These are phyloP conservation scores for Kalmusia sp. DNA, from an alignment of 2,329 filamentous ascomycete species.

Conservation along the genomic window DNA sequence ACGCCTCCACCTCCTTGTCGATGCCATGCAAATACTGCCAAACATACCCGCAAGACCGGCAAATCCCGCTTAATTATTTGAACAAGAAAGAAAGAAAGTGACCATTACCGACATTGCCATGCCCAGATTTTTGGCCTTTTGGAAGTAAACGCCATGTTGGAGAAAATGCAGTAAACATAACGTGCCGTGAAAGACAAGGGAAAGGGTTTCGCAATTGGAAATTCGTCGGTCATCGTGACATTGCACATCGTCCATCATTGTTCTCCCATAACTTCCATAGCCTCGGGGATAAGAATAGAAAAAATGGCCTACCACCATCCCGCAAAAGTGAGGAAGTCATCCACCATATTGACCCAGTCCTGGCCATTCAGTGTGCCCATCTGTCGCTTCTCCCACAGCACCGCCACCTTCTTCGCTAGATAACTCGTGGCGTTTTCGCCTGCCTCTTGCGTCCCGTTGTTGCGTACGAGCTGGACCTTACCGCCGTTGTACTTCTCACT, in stretches of 20 bases:
- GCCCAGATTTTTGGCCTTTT: too few species aligned
- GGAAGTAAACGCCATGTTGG: too few species aligned
- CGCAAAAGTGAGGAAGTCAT: constrained; percentile 42
- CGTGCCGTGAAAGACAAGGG: too few species aligned
- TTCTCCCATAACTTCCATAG: background rate
- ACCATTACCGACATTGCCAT: too few species aligned
- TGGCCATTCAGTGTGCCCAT: constrained; percentile 38
- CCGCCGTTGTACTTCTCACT: constrained; percentile 45
- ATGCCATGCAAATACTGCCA: too few species aligned
- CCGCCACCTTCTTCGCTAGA: constrained; percentile 31
- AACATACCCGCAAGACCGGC: too few species aligned
- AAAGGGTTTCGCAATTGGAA: too few species aligned
- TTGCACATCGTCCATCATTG: background rate
- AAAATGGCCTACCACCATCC: constrained; percentile 31
- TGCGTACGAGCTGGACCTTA: constrained; percentile 38
- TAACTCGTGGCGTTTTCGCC: constrained; percentile 32
- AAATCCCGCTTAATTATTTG: too few species aligned
- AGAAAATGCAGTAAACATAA: too few species aligned
- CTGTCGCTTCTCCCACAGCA: constrained; percentile 43
- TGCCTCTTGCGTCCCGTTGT: constrained; percentile 41
- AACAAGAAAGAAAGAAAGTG: too few species aligned
- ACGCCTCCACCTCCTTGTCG: too few species aligned
- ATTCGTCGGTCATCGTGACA: background rate
- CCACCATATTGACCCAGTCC: constrained; percentile 45
- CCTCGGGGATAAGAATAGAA: background rate